Evolutionary conservation across 1,284 basidiomycete genomes (phyloP).

Genomic region (Abortiporus biennis): DNA sequence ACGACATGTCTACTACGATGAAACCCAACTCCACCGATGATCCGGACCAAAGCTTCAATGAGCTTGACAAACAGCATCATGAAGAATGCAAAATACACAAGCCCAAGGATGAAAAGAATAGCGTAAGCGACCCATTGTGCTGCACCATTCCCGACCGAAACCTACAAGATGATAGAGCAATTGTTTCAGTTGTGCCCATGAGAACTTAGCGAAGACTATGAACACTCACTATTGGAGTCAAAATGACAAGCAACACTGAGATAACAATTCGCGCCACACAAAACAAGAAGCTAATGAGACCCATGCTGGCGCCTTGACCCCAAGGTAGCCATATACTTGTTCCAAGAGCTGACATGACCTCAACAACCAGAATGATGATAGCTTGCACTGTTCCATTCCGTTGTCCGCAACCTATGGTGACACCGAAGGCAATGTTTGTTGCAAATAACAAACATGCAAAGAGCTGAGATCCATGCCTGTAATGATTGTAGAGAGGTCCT

Average conservation of each 20-base stretch:
- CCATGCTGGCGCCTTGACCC: slow-evolving; percentile 96
- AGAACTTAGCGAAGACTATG: slow-evolving; percentile 10
- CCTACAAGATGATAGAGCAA: slow-evolving; percentile 43
- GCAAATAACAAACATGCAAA: slow-evolving; percentile 81
- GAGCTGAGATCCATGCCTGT: slow-evolving; percentile 86
- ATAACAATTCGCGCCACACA: slow-evolving; percentile 87
- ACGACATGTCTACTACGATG: slow-evolving; percentile 76
- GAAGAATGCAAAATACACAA: slow-evolving; percentile 78
- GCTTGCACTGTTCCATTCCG: slow-evolving; percentile 87
- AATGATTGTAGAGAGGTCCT: slow-evolving; percentile 95
- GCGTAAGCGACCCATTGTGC: slow-evolving; percentile 92
- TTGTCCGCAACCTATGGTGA: slow-evolving; percentile 88
- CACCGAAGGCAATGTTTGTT: slow-evolving; percentile 76
- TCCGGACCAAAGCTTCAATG: slow-evolving; percentile 74
- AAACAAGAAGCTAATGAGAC: slow-evolving; percentile 86
- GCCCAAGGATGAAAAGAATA: slow-evolving; percentile 80
- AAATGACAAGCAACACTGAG: slow-evolving; percentile 83
- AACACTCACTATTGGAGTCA: slow-evolving; percentile 83
- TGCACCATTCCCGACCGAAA: slow-evolving; percentile 71
- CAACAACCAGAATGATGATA: slow-evolving; percentile 81
- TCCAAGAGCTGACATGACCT: slow-evolving; percentile 76
- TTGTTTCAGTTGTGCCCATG: slow-evolving; percentile 10
- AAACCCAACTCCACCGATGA: slow-evolving; percentile 79
- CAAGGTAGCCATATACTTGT: slow-evolving; percentile 94
- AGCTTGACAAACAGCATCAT: slow-evolving; percentile 84